Conservation (phyloP, 2,329 filamentous ascomycete species). For the Cladosporium phlei region DNA sequence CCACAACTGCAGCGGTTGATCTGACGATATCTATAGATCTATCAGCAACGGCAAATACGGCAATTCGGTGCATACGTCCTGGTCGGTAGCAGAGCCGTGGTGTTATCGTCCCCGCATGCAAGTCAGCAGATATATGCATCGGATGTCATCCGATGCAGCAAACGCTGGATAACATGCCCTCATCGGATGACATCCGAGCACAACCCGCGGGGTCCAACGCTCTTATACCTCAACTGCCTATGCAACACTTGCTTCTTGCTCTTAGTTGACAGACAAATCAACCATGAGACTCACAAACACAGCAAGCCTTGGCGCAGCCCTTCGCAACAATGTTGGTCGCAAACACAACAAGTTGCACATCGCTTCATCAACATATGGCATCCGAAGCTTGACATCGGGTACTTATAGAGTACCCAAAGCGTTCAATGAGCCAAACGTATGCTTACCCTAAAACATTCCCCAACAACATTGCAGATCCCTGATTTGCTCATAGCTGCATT, state of each 20-base stretch:
- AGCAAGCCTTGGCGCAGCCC: not conserved
- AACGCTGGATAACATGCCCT: not conserved
- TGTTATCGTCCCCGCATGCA: slow-evolving; percentile 3
- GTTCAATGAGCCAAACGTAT: slow-evolving; percentile 9
- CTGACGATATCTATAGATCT: not conserved
- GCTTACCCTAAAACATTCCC: not conserved
- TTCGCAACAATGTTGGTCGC: slow-evolving; percentile 7
- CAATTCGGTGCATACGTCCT: not conserved
- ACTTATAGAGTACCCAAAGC: slow-evolving; percentile 10
- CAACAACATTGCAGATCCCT: not conserved
- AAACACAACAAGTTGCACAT: slow-evolving; percentile 2
- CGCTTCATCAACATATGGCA: not conserved
- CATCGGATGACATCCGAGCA: not conserved
- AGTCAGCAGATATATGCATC: not conserved
- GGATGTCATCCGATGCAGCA: slow-evolving; percentile 5
- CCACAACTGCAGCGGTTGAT: not conserved
- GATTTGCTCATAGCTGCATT: slow-evolving; percentile 64
- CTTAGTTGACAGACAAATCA: not conserved
- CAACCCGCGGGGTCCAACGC: not conserved
- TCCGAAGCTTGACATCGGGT: slow-evolving; percentile 5
- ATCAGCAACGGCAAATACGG: not conserved
- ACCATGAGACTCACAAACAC: slow-evolving; percentile 9
- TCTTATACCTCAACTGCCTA: slow-evolving; percentile 1
- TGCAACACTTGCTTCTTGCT: slow-evolving; percentile 1
- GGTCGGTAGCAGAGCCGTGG: not conserved